These are phyloP conservation scores for Isoetes taiwanensis DNA, from an alignment of 75 land plant genomes.

Conservation along the genomic window DNA sequence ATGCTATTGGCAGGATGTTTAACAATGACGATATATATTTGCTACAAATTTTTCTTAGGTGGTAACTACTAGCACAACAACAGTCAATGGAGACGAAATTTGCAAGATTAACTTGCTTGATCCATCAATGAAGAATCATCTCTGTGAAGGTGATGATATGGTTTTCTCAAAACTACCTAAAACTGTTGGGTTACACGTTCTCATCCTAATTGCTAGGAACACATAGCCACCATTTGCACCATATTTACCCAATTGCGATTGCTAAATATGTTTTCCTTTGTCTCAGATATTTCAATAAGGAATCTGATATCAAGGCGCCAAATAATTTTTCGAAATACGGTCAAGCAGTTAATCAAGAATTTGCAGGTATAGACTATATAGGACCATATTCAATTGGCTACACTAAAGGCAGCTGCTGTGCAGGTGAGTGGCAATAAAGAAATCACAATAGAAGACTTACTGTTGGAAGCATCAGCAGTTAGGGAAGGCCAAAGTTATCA, in stretches of 20 bases:
- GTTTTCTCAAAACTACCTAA: background rate
- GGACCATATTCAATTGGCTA: conserved; percentile 1
- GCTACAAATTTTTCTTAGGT: background rate
- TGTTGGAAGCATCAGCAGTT: conserved; percentile 1
- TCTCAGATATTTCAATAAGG: conserved; percentile 9
- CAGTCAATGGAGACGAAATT: conserved; percentile 13
- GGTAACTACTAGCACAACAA: background rate
- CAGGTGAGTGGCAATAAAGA: background rate
- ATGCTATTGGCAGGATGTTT: background rate
- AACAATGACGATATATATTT: background rate
- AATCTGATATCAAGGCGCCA: conserved; percentile 5
- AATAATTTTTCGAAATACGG: conserved; percentile 6
- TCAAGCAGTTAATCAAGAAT: conserved; percentile 5
- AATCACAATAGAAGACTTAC: conserved; percentile 16
- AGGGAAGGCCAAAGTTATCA: conserved; percentile 1
- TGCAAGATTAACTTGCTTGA: conserved; percentile 29
- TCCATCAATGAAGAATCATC: conserved; percentile 9
- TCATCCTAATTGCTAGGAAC: background rate
- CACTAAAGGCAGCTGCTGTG: background rate
- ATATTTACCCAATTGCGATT: background rate
- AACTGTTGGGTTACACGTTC: conserved; percentile 7
- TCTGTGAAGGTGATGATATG: conserved; percentile 7
- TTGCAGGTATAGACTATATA: conserved; percentile 12
- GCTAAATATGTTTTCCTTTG: background rate
- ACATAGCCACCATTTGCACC: background rate